Conservation (phyloP, 2,329 filamentous ascomycete genomes). For the Aspergillus unguis region DNA sequence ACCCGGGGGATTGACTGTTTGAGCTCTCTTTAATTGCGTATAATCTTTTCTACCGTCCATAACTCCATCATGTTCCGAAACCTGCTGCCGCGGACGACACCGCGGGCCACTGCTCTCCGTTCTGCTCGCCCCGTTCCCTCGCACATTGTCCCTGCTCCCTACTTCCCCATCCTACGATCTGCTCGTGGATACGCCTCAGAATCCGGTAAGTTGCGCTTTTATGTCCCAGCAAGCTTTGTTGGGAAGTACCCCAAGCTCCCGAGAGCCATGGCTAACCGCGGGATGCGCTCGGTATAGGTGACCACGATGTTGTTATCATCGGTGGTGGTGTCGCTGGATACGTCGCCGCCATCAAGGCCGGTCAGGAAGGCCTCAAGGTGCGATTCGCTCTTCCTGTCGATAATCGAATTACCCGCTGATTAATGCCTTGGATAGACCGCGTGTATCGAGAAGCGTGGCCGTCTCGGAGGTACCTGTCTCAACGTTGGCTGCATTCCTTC, state of each 20-base stretch:
- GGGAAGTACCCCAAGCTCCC: conserved; percentile 18
- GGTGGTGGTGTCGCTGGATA: conserved; percentile 98
- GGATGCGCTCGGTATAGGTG: conserved; percentile 54
- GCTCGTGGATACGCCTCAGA: conserved; percentile 57
- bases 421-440: conserved; percentile 61
- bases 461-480: conserved; percentile 91
- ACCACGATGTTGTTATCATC: conserved; percentile 96
- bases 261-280: conserved; percentile 18
- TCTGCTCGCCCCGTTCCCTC: conserved; percentile 36
- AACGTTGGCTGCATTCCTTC: conserved; percentile 99
- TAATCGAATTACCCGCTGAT: conserved; percentile 13
- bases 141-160: conserved; percentile 35
- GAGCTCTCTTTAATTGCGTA: conserved; percentile 21
- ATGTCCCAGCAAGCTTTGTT: background rate
- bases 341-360: conserved; percentile 98
- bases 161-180: conserved; percentile 49
- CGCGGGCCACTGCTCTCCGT: conserved; percentile 41
- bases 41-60: conserved; percentile 22
- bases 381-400: background rate
- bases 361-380: conserved; percentile 95
- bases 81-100: conserved; percentile 49
- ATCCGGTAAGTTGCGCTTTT: conserved; percentile 36
- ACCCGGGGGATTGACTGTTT: conserved; percentile 30
- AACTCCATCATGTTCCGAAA: conserved; percentile 50
- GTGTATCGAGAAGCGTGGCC: conserved; percentile 97